Conservation (phyloP, 1,139 yeast species). For the Debaryomyces sp. region DNA sequence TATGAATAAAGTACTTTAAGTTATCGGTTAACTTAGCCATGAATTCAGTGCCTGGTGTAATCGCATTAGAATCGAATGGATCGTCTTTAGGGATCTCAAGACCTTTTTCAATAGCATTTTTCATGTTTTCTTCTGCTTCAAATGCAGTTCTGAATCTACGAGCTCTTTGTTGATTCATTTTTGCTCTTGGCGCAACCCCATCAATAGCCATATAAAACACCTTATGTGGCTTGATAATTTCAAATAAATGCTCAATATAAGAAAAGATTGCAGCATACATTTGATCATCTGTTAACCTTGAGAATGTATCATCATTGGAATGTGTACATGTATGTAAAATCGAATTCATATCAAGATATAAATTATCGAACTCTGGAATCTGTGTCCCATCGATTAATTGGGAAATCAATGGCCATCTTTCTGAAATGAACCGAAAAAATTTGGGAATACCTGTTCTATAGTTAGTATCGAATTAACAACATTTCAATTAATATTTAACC, state of each 20-base stretch:
- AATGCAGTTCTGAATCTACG: slow-evolving; percentile 94
- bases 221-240: slow-evolving; percentile 82
- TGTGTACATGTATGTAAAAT: slow-evolving; percentile 94
- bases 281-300: slow-evolving; percentile 81
- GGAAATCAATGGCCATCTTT: slow-evolving; percentile 97
- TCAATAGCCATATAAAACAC: slow-evolving; percentile 97
- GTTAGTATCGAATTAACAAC: slow-evolving; percentile 7
- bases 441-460: slow-evolving; percentile 84
- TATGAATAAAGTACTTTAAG: slow-evolving; percentile 86
- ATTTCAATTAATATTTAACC: neutral
- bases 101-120: slow-evolving; percentile 65
- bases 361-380: slow-evolving; percentile 91
- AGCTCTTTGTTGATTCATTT: slow-evolving; percentile 98
- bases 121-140: slow-evolving; percentile 81
- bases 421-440: slow-evolving; percentile 94
- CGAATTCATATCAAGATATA: slow-evolving; percentile 96
- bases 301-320: slow-evolving; percentile 63
- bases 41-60: slow-evolving; percentile 98
- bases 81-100: slow-evolving; percentile 67
- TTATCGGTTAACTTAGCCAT: slow-evolving; percentile 89
- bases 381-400: slow-evolving; percentile 83
- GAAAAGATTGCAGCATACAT: slow-evolving; percentile 92
- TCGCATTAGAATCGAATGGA: slow-evolving; percentile 91
- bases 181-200: slow-evolving; percentile 99
- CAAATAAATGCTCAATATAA: slow-evolving; percentile 91